A percentile compares a stretch with the other conserved stretches of the same genome.
Evolutionary conservation across 139 green algal genomes (phyloP).

Genomic region (Chlorella sp.): DNA sequence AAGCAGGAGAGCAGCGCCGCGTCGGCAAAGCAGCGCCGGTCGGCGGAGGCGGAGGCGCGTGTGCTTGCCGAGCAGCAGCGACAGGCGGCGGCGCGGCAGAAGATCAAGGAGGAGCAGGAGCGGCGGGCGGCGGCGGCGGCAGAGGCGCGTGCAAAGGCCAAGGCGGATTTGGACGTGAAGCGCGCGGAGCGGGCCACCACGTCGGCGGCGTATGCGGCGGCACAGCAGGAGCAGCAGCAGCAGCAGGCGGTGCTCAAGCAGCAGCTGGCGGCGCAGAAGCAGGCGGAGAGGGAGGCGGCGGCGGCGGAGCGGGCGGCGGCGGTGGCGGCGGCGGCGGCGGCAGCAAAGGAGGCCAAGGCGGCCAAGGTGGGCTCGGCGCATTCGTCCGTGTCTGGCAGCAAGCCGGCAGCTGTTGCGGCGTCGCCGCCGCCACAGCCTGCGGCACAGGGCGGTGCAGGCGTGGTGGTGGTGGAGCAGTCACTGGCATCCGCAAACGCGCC

Average conservation of each 20-base stretch:
- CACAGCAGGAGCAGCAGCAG: constrained; percentile 1
- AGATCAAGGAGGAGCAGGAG: neutral
- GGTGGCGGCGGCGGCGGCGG: neutral
- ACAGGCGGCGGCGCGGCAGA: neutral
- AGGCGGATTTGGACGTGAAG: neutral
- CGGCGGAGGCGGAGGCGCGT: neutral
- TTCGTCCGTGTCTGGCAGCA: too few relatives aligned
- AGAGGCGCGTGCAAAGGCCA: neutral
- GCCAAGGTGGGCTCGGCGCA: too few relatives aligned
- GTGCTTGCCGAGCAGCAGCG: neutral
- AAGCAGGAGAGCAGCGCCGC: neutral
- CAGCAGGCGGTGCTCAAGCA: neutral
- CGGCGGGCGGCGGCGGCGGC: neutral
- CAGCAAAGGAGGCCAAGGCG: neutral
- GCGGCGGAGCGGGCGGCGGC: neutral
- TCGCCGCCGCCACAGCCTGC: too few relatives aligned
- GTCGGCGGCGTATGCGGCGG: neutral
- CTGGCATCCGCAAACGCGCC: too few relatives aligned
- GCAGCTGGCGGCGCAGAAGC: neutral
- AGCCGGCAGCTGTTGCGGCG: too few relatives aligned
- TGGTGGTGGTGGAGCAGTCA: too few relatives aligned
- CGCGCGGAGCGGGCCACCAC: neutral
- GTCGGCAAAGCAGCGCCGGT: neutral
- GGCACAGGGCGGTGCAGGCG: too few relatives aligned
- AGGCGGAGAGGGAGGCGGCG: neutral